Evolutionary conservation across 257 asterid genomes (phyloP), one percentile per base, ranked within the genome.

Genomic region (Thymus mandschuricus): DNA sequence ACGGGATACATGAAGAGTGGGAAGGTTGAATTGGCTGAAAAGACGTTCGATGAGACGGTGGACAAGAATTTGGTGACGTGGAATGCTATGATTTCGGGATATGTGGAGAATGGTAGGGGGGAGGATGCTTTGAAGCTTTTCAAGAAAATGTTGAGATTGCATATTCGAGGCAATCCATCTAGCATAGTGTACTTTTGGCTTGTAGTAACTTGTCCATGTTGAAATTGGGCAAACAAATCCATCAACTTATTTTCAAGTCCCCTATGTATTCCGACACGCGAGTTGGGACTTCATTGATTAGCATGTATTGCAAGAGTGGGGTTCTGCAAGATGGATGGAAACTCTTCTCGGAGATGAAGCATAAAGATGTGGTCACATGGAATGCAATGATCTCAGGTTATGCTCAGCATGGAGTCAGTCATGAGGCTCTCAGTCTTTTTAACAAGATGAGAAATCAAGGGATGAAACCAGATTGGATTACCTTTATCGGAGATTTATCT

Each of bases 201-300:
- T 59, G 64, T 59, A 59, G 64, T 33, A 59, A 59, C 12, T 33
- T 59, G 11, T 59, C 64, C 29, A 59, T 59, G 64, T 33, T 59
- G 64, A 59, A 59, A 59, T 33, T 59, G 64, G 64, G 64, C 11
- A 11, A 59, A 33, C 64, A 59, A 59, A 59, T 59, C 45, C 64
- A 59, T 33, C 64, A 59, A 43, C 64, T 59, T 33, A 6, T 59
- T 12, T 59, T 59, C 21, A 59, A 59, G 64, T 59, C 64, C 44
- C 64, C 10, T 59, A 31, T 58, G 44, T 58, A n/a, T 58, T 58
- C 12, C 6, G 64, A 58, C 10, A 33, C 41, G 6, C 31, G 34
- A 59, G 64, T 33, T 3, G 64, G 64, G 45, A 59, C 64, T 33
- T 59, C 64, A 0, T 33, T 59, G 28, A 13, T 59, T 34, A 59